Base-by-base conservation (phyloP, 345 rosid species). In the Eucalyptus albens region DNA sequence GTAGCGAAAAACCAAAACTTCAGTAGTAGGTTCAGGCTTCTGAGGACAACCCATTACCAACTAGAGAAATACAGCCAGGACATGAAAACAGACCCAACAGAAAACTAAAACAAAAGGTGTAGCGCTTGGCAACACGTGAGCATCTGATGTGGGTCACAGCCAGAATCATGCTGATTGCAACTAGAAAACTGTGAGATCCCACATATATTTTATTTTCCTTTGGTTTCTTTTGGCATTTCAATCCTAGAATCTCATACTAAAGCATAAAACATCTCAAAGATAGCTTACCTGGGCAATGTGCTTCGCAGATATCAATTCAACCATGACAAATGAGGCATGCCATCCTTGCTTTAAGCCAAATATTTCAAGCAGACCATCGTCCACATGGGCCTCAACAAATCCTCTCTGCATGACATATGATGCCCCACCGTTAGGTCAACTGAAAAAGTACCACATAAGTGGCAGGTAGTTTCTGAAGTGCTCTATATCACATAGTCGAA, bases 311-410 rank as follows among this genome's bases (percentile, higher is more conserved):
- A 98, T 98, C 92, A 98, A 99, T 89, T 98, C 99, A 87, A 98
- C 99, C 99, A 98, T 97, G 44, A 98, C 99, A 72, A 98, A 96
- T 8, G 99, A 98, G 81, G 99, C 99, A 94, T 98, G 99, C 99
- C 99, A 98, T 88, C 96, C 99, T 92, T 98, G 99, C 93, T 98
- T 98, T 89, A 97, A 91, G 55, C 99, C 99, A 90, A 97, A 98
- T 87, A 98, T 97, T 92, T 98, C 99, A 53, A 98, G 93, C 47
- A 98, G 94, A 83, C 99, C 99, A 91, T 98, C 99, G 92, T 96
- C 99, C 29, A 94, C 96, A 90, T 95, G 97, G 42, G 99, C 99
- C 93, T 96, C 96, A 45, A 98, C 98, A 92, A 98, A 98, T 45
- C 99, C 99, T 91, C 92, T 96, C 99, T 97, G 94, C 89, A 85